Base-by-base conservation (phyloP, 208 protist genomes). In the Trypanosoma conorhini region DNA sequence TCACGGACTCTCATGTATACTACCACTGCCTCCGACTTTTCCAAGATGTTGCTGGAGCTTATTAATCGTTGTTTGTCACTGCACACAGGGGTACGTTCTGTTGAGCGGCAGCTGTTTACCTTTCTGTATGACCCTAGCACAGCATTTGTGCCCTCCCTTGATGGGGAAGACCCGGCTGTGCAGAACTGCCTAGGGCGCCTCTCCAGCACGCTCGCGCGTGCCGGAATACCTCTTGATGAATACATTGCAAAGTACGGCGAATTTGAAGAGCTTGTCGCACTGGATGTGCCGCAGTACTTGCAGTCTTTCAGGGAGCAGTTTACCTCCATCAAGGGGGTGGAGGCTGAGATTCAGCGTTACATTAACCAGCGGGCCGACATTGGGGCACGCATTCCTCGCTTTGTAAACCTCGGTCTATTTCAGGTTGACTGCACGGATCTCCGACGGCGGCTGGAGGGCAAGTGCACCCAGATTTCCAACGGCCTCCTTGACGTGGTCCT, bases 51-150 rank as follows among this genome's bases (percentile, higher is more conserved):
- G 22, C 56, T 79, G 60, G 74, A 82, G n/a, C 70, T 97, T 19
- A 74, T 97, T 31, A 86, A 87, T 55, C 87, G 93, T 12, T 94
- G 80, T 52, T 71, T 98, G 40, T 72, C 60, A 15, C 48, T 83
- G 31, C 85, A 96, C 70, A 76, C 76, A 35, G 94, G 93, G 60
- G 81, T 98, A 31, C 95, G 91, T 51, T 89, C 95, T 24, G 75
- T 99, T 0, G 96, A 98, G 75, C 87, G 87, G 8, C 74, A 77
- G 26, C 66, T 98, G 56, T 94, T 98, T 72, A 91, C 85, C 66
- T 97, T 98, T 59, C 81, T 98, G 19, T 97, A 96, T 81, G 85
- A 93, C 75, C 84, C 85, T n/a, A 58, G 48, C 10, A 95, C 82
- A 0, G 88, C 89, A 0, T 90, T 92, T 70, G 70, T 97, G 13